These are phyloP conservation scores for Lonicera japonica DNA, from an alignment of 129 eudicot genomes.

Conservation along the genomic window DNA sequence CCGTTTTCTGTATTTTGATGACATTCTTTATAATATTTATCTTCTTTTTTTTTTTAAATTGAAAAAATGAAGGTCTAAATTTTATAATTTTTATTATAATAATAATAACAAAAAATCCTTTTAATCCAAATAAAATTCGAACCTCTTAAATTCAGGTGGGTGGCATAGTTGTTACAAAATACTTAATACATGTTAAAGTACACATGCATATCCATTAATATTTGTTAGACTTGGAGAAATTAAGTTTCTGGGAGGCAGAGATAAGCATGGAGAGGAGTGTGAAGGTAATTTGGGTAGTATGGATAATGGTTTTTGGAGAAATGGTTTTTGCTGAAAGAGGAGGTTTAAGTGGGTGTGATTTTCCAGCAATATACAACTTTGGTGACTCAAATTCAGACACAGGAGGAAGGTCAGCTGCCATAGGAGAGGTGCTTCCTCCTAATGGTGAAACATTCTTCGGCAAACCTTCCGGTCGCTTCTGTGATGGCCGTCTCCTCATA, in stretches of 20 bases:
- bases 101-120: too few species aligned
- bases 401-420: constrained; percentile 27
- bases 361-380: constrained; percentile 39
- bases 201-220: too few species aligned
- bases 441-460: constrained; percentile 29
- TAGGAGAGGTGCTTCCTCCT: constrained; percentile 12
- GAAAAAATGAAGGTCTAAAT: too few species aligned
- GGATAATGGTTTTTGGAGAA: constrained; percentile 12
- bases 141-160: too few species aligned
- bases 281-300: constrained; percentile 2
- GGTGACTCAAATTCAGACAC: constrained; percentile 48
- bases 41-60: too few species aligned
- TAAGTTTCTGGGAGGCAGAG: background rate
- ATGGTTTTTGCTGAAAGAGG: background rate
- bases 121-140: too few species aligned
- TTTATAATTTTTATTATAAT: too few species aligned
- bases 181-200: too few species aligned
- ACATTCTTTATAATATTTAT: too few species aligned
- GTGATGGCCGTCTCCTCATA: constrained; percentile 31
- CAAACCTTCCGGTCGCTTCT: constrained; percentile 22
- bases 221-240: background rate
- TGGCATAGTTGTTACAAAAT: too few species aligned
- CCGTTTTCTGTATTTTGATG: too few species aligned
- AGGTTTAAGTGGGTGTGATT: constrained; percentile 8
- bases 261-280: background rate